These are phyloP conservation scores for Stachybotrys chlorohalonatus DNA, from an alignment of 2,329 filamentous ascomycete genomes.

Conservation along the genomic window DNA sequence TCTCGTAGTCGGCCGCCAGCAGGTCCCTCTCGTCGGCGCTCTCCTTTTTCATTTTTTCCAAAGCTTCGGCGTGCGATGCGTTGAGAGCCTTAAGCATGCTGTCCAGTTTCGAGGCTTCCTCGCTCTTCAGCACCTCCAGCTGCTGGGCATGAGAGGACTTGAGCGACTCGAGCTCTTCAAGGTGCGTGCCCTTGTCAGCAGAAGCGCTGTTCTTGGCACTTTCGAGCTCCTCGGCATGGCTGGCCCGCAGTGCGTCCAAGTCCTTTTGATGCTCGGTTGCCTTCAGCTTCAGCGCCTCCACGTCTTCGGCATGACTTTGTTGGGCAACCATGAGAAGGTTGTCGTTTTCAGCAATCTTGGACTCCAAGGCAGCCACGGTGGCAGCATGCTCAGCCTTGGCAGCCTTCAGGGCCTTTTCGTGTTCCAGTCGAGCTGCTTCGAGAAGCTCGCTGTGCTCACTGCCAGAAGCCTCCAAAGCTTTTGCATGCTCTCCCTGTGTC, in stretches of 20 bases:
- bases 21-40: conserved; percentile 27
- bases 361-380: conserved; percentile 38
- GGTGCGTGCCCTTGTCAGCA: conserved; percentile 37
- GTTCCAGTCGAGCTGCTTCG: conserved; percentile 44
- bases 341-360: conserved; percentile 45
- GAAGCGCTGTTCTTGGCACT: conserved; percentile 42
- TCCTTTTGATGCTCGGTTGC: conserved; percentile 44
- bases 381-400: conserved; percentile 33
- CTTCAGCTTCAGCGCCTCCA: conserved; percentile 39
- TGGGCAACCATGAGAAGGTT: conserved; percentile 37
- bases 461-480: conserved; percentile 39
- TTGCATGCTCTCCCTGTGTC: conserved; percentile 37
- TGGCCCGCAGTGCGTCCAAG: conserved; percentile 45
- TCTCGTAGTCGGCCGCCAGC: conserved; percentile 17
- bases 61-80: conserved; percentile 30
- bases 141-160: conserved; percentile 45
- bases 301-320: conserved; percentile 32
- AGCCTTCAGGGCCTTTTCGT: conserved; percentile 42
- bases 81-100: conserved; percentile 33
- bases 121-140: conserved; percentile 31
- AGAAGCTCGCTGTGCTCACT: conserved; percentile 45
- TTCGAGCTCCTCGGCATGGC: conserved; percentile 51
- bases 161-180: conserved; percentile 43
- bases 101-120: conserved; percentile 29
- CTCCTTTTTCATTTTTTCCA: conserved; percentile 34